These are phyloP conservation scores for Pseudoscleropodium purum DNA, from an alignment of 225 moss, liverwort and hornwort genomes.

Conservation along the genomic window DNA sequence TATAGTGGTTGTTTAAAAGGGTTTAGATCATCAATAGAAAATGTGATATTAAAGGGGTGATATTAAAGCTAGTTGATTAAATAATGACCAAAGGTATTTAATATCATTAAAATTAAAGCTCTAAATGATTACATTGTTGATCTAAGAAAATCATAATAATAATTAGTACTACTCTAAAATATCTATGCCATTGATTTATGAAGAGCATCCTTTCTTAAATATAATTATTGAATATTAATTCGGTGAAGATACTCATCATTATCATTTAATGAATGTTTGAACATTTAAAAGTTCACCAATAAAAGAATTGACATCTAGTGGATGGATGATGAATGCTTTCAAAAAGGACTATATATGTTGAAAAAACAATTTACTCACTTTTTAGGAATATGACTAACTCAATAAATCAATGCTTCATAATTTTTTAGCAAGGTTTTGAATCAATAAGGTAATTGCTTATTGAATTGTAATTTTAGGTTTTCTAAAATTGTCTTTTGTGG, in stretches of 20 bases:
- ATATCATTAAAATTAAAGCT: neutral
- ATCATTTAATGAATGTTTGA: neutral
- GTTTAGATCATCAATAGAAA: neutral
- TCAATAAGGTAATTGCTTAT: neutral
- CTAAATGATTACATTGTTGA: too few species aligned
- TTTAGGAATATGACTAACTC: too few species aligned
- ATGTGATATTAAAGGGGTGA: neutral
- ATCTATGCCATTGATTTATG: too few species aligned
- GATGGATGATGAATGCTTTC: neutral
- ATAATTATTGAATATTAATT: neutral
- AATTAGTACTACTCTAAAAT: neutral
- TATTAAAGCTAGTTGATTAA: neutral
- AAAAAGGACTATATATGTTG: accelerated
- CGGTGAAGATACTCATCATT: neutral
- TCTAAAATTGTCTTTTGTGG: neutral
- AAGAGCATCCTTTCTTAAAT: neutral
- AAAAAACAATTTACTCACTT: neutral
- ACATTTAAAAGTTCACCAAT: neutral
- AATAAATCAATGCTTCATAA: neutral
- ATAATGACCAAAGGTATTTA: accelerated
- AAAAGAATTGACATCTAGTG: neutral
- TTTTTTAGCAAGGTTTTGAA: neutral
- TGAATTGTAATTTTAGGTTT: neutral
- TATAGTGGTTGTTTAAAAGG: neutral
- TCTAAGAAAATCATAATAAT: neutral